phyloP scores from a whole-genome alignment of 345 rosid genomes.

The Hibiscus tridactylites region DNA sequence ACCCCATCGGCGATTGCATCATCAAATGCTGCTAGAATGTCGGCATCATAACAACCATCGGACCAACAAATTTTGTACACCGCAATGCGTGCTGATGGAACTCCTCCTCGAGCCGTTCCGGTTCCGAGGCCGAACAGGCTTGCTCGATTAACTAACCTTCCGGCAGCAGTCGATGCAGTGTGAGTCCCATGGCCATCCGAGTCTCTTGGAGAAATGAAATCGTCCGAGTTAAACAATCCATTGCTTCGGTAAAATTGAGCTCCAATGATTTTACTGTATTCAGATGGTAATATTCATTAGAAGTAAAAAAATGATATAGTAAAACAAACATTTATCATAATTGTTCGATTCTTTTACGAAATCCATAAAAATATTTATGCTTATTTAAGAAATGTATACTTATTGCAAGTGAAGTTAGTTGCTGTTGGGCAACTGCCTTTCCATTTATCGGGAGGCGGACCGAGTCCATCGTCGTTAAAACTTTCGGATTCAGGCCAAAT shows the following conservation, averaged over 20 bases:
- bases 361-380: background rate
- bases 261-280: conserved; percentile 26
- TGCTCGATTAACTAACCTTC: conserved; percentile 11
- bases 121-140: conserved; percentile 12
- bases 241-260: conserved; percentile 13
- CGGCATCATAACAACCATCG: background rate
- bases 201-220: conserved; percentile 17
- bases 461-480: conserved; percentile 24
- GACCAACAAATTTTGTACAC: background rate
- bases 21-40: conserved; percentile 19
- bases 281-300: background rate
- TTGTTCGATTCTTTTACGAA: no score
- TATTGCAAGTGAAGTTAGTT: conserved; percentile 1
- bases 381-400: background rate
- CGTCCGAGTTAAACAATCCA: background rate
- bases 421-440: background rate
- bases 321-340: no score
- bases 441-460: background rate
- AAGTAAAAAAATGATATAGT: background rate
- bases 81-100: conserved; percentile 1
- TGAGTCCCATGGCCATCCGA: conserved; percentile 40
- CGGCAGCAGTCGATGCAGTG: conserved; percentile 34
- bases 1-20: conserved; percentile 32
- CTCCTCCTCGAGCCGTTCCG: conserved; percentile 27
- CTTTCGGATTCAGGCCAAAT: conserved; percentile 45